Evolutionary conservation across 805 yeast genomes (phyloP).

Genomic region (Sungouiella thailandica): DNA sequence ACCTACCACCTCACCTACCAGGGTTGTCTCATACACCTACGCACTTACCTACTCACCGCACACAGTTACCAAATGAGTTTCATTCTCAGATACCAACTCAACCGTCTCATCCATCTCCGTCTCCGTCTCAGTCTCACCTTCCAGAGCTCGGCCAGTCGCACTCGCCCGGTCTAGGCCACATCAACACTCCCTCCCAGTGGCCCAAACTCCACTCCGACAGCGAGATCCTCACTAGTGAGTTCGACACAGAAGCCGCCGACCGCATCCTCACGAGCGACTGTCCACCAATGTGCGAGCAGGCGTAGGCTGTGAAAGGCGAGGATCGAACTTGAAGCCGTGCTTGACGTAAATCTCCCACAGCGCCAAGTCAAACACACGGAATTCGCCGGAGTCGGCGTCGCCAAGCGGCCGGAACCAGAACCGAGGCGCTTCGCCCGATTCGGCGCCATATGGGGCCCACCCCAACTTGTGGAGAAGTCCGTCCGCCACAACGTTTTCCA

Average conservation of each 20-base stretch:
- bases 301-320: conserved; percentile 23
- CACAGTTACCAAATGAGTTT: too few relatives aligned
- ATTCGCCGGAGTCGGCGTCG: conserved; percentile 31
- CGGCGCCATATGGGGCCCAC: conserved; percentile 35
- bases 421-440: conserved; percentile 1
- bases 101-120: too few relatives aligned
- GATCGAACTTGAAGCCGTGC: conserved; percentile 34
- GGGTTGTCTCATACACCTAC: too few relatives aligned
- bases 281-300: conserved; percentile 16
- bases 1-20: too few relatives aligned
- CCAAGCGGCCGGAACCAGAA: conserved; percentile 26
- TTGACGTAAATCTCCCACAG: conserved; percentile 39
- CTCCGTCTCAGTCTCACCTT: too few relatives aligned
- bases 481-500: conserved; percentile 41
- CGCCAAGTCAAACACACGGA: conserved; percentile 36
- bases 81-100: too few relatives aligned
- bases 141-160: too few relatives aligned
- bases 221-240: conserved; percentile 15
- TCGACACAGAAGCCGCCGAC: conserved; percentile 6
- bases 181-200: not conserved
- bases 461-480: conserved; percentile 33
- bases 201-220: conserved; percentile 11
- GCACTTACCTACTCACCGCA: too few relatives aligned
- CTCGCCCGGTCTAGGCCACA: not conserved
- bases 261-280: conserved; percentile 10